phyloP scores from a whole-genome alignment of 1,284 basidiomycete species.

The Erythrobasidium hasegawianum region DNA sequence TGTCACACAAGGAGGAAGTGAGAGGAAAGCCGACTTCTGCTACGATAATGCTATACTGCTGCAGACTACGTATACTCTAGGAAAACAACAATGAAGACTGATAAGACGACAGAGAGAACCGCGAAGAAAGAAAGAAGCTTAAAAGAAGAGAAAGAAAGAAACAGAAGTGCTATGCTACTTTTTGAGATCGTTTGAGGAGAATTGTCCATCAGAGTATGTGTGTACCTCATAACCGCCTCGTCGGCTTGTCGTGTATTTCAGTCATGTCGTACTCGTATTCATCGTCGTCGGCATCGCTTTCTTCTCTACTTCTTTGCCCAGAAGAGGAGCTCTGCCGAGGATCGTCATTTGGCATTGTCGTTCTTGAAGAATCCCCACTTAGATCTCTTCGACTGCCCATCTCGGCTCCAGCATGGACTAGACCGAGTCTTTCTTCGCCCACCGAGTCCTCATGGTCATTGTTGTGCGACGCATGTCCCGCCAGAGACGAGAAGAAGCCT shows the following conservation, averaged over 20 bases:
- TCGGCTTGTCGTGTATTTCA: conserved; percentile 1
- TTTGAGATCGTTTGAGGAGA: no score
- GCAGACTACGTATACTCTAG: no score
- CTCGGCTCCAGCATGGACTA: neutral
- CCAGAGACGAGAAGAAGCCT: neutral
- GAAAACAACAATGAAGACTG: no score
- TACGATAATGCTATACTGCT: no score
- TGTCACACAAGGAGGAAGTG: no score
- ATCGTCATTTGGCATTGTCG: neutral
- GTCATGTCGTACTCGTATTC: no score
- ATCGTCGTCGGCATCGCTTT: neutral
- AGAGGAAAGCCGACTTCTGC: no score
- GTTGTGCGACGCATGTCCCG: neutral
- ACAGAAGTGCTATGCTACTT: no score
- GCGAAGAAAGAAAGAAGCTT: no score
- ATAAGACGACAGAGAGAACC: no score
- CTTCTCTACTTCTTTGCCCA: neutral
- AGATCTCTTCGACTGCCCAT: neutral
- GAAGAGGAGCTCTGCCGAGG: neutral
- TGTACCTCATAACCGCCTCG: conserved; percentile 5
- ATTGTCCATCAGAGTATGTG: conserved; percentile 5
- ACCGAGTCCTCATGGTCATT: neutral
- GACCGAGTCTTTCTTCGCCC: neutral
- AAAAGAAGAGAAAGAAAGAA: no score
- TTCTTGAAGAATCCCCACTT: neutral